A percentile compares a stretch with the other conserved stretches of the same genome.
These are phyloP conservation scores for Cercis canadensis DNA, from an alignment of 306 rosid genomes.

Conservation along the genomic window DNA sequence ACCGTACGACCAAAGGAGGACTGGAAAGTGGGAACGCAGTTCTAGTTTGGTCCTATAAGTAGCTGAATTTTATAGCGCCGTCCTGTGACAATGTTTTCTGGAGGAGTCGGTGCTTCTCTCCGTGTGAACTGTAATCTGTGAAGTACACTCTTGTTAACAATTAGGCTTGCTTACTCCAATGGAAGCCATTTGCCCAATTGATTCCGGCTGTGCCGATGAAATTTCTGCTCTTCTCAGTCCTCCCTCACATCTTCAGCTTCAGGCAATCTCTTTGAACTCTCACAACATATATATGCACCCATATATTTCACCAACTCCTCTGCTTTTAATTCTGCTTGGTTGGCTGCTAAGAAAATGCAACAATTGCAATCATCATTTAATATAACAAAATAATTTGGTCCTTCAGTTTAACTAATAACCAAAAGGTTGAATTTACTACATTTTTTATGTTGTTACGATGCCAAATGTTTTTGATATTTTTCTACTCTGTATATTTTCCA, in stretches of 20 bases:
- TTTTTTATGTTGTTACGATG: not conserved
- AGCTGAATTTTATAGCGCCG: constrained; percentile 4
- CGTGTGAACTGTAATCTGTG: too few relatives aligned
- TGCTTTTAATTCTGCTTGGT: too few relatives aligned
- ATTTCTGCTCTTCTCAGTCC: constrained; percentile 68
- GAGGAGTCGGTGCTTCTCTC: too few relatives aligned
- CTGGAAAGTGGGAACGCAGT: not conserved
- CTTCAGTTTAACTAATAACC: not conserved
- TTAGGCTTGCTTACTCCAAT: constrained; percentile 34
- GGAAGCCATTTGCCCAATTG: constrained; percentile 71
- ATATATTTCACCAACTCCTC: not conserved
- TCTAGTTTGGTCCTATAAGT: not conserved
- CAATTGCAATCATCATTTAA: too few relatives aligned
- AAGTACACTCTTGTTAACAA: too few relatives aligned
- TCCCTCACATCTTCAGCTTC: constrained; percentile 61
- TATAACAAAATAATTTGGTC: not conserved
- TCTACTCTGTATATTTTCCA: constrained; percentile 30
- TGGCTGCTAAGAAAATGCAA: too few relatives aligned
- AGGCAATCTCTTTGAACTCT: constrained; percentile 51
- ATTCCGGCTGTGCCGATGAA: constrained; percentile 42
- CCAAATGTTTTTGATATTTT: constrained; percentile 19
- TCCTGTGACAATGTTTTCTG: not conserved
- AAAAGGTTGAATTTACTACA: not conserved
- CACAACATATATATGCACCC: not conserved
- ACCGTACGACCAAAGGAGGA: not conserved